Base-by-base conservation (phyloP, 2,329 filamentous ascomycete genomes). In the Ascochyta pisi region DNA sequence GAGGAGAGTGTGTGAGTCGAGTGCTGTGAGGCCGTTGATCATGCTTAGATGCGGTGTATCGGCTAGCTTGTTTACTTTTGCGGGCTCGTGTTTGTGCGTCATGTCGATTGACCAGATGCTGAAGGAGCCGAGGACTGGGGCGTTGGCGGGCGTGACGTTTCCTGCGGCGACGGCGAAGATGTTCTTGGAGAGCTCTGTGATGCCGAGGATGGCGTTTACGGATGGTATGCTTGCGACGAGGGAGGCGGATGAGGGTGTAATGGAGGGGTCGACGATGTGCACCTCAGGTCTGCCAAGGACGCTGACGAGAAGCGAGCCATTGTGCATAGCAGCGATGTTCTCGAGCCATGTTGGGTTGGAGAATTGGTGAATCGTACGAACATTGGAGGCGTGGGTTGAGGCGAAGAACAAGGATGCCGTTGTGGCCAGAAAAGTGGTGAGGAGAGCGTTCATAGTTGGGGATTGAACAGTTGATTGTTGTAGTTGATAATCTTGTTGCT, bases 281-380 rank as follows among this genome's bases (percentile, higher is more conserved):
- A 78, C 57, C 46, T 74, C 67, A 7, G 76, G 66, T 19, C 47
- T 43, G 37, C 69, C 67, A 9, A 77, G 52, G 4, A 70, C 56
- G 13, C 67, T 61, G n/a, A 73, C 67, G 27, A 78, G 67, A n/a
- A 78, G 58, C 24, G 73, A 65, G 13, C 73, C 74, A 41, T 76
- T 77, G n/a, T 65, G 46, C 19, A 70, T 73, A 3, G 75, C 53
- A 8, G 68, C 73, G 23, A 79, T 62, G 48, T 79, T 79, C 55
- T 79, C 77, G 34, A 71, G 53, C 67, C 67, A 73, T 12, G 64
- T 69, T 22, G 55, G 50, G 29, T 67, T 66, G 4, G 61, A 47
- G 42, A 73, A 73, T 42, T 70, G 58, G 43, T 70, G 59, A 31
- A 73, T 19, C 15, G 50, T 63, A n/a, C 53, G 52, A 6, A 55